A percentile compares a stretch with the other conserved stretches of the same genome.
phyloP scores from a whole-genome alignment of 2,329 filamentous ascomycete genomes.

The Cladophialophora immunda region DNA sequence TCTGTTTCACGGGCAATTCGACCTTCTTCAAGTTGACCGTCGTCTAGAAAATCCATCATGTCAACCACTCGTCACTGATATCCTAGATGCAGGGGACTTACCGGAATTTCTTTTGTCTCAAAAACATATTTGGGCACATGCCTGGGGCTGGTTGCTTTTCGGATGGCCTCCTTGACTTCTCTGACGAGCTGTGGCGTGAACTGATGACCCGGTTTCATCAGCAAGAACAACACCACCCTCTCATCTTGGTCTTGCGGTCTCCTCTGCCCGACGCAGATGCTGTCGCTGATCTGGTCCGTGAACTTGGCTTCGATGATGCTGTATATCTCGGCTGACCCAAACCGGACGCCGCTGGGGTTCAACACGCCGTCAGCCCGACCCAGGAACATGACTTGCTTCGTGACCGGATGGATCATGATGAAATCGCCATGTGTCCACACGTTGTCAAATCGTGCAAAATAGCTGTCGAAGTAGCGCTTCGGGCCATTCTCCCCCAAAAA shows the following conservation, averaged over 20 bases:
- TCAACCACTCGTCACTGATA: neutral
- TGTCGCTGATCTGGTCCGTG: constrained; percentile 69
- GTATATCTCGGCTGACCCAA: constrained; percentile 95
- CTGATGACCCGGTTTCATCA: constrained; percentile 65
- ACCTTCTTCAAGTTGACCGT: constrained; percentile 89
- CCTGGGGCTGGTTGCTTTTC: constrained; percentile 71
- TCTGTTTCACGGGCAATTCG: constrained; percentile 83
- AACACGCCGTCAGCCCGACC: constrained; percentile 63
- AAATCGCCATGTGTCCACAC: constrained; percentile 89
- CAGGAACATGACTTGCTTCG: constrained; percentile 71
- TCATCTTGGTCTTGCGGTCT: constrained; percentile 68
- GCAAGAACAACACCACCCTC: constrained; percentile 66
- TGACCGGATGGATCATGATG: constrained; percentile 73
- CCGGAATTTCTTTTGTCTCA: constrained; percentile 81
- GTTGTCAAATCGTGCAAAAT: constrained; percentile 46
- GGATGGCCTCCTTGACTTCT: constrained; percentile 71
- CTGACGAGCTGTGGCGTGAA: constrained; percentile 65
- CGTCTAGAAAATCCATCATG: constrained; percentile 58
- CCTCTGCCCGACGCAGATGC: constrained; percentile 81
- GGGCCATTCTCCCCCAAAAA: constrained; percentile 66
- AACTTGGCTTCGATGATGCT: constrained; percentile 77
- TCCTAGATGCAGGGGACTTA: constrained; percentile 45
- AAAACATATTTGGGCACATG: constrained; percentile 83
- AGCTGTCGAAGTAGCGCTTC: constrained; percentile 61
- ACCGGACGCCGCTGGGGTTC: constrained; percentile 89